Conservation (phyloP, 192 early-diverging fungal genomes). For the Umbelopsis sp. region DNA sequence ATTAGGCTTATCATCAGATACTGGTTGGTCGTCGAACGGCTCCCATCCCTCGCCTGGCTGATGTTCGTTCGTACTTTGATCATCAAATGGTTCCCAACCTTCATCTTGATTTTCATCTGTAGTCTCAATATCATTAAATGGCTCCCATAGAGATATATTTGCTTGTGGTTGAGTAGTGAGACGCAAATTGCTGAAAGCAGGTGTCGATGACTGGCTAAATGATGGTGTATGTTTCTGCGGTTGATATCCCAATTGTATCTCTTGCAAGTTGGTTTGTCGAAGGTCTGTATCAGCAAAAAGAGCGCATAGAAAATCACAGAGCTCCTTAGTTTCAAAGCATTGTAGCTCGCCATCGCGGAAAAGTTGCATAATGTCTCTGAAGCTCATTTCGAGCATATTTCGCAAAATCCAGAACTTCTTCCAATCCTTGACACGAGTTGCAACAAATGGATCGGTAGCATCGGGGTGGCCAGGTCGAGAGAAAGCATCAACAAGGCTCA, state of each 20-base stretch:
- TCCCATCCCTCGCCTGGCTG: neutral
- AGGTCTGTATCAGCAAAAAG: constrained; percentile 60
- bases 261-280: constrained; percentile 46
- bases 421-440: constrained; percentile 36
- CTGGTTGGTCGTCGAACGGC: neutral
- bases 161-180: neutral
- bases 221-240: neutral
- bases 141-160: neutral
- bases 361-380: constrained; percentile 56
- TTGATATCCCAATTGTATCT: constrained; percentile 38
- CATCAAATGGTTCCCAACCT: constrained; percentile 9
- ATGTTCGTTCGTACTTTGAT: neutral
- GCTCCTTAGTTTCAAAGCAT: constrained; percentile 48
- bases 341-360: constrained; percentile 46
- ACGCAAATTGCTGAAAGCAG: no score
- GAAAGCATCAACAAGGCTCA: constrained; percentile 30
- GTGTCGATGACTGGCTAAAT: neutral
- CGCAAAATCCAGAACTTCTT: constrained; percentile 52
- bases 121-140: neutral
- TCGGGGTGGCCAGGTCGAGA: constrained; percentile 21
- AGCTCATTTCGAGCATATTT: constrained; percentile 55
- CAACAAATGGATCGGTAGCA: constrained; percentile 11
- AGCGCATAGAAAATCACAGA: constrained; percentile 52
- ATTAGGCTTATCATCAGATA: neutral
- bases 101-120: neutral